Conservation (phyloP, 306 rosid species). For the Ormosia emarginata region DNA sequence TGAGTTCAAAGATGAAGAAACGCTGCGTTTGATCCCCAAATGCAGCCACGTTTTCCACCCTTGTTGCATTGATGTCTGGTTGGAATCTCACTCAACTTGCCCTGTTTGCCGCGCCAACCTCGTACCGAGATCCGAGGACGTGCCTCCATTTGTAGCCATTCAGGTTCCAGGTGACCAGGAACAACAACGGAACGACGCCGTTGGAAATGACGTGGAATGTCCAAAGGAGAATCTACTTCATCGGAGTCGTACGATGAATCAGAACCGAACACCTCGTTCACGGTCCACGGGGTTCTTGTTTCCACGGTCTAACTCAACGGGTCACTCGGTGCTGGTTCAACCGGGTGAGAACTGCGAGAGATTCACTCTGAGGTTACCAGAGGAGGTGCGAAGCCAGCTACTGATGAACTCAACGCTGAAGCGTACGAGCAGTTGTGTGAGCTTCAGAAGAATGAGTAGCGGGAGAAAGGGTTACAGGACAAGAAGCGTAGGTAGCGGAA, state of each 20-base stretch:
- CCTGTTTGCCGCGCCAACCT: slow-evolving; percentile 68
- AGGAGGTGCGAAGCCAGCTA: slow-evolving; percentile 40
- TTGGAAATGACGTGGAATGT: neutral
- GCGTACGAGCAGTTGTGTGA: slow-evolving; percentile 38
- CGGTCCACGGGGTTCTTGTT: slow-evolving; percentile 31
- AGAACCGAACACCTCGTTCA: slow-evolving; percentile 20
- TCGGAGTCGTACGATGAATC: neutral
- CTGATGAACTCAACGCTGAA: slow-evolving; percentile 41
- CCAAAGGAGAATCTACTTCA: neutral
- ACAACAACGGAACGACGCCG: neutral
- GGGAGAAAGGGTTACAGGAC: slow-evolving; percentile 39
- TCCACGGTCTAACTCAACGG: slow-evolving; percentile 42
- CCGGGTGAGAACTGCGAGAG: slow-evolving; percentile 42
- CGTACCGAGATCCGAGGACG: slow-evolving; percentile 46
- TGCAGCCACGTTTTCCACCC: slow-evolving; percentile 73
- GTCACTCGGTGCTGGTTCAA: slow-evolving; percentile 21
- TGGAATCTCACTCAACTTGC: slow-evolving; percentile 56
- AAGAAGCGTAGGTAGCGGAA: slow-evolving; percentile 24
- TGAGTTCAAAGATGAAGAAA: slow-evolving; percentile 54
- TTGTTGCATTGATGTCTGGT: slow-evolving; percentile 55
- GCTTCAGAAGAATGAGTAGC: slow-evolving; percentile 45
- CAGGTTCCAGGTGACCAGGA: neutral
- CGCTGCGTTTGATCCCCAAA: slow-evolving; percentile 64
- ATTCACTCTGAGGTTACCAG: slow-evolving; percentile 59
- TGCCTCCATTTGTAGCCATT: neutral